Evolutionary conservation across 2,329 filamentous ascomycete species (phyloP).

Genomic region (Penicillium sp.): DNA sequence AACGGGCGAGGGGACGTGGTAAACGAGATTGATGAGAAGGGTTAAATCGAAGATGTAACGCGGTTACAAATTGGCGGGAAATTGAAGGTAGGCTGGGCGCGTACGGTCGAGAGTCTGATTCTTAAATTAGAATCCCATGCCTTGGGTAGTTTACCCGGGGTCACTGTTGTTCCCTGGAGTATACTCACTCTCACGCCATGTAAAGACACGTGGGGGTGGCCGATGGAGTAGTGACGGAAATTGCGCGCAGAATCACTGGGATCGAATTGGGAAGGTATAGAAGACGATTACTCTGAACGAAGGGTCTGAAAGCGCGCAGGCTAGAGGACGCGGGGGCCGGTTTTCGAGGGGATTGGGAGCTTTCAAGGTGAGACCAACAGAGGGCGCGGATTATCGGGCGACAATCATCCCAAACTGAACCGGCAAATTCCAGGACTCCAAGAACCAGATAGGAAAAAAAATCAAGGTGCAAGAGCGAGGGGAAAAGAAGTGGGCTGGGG

Average conservation of each 20-base stretch:
- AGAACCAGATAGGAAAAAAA: conserved; percentile 10
- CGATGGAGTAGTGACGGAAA: neutral
- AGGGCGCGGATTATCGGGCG: conserved; percentile 4
- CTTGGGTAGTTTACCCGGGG: neutral
- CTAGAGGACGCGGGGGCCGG: conserved; percentile 19
- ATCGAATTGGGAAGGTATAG: neutral
- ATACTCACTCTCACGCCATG: conserved; percentile 27
- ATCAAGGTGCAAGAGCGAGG: conserved; percentile 18
- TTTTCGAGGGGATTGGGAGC: conserved; percentile 11
- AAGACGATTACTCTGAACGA: neutral
- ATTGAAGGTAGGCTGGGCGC: conserved; percentile 1
- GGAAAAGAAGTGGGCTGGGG: conserved; percentile 18
- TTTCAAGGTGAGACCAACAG: conserved; percentile 13
- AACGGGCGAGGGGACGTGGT: neutral
- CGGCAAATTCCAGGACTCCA: neutral
- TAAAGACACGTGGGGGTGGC: conserved; percentile 12
- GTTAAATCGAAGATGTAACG: neutral
- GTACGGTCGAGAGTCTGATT: conserved; percentile 5
- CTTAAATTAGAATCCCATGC: conserved; percentile 8
- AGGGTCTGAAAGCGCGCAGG: conserved; percentile 14
- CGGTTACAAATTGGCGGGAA: neutral
- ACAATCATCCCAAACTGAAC: conserved; percentile 7
- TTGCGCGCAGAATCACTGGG: neutral
- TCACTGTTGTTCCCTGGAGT: neutral
- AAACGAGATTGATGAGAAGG: neutral